Evolutionary conservation across 2,329 filamentous ascomycete species (phyloP).

Genomic region (Neonectria faginata): DNA sequence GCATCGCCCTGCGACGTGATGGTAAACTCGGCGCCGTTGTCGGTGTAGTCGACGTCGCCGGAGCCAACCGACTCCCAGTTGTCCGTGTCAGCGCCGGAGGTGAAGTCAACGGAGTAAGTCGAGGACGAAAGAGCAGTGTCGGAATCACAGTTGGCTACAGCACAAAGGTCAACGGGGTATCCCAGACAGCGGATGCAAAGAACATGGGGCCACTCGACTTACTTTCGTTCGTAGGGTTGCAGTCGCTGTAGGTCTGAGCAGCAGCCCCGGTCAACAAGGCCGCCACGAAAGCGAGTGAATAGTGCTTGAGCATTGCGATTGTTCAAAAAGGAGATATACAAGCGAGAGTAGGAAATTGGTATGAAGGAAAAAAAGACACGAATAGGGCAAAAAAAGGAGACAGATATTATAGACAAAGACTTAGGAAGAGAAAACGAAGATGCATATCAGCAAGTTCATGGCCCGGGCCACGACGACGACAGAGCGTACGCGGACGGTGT

Average conservation of each 20-base stretch:
- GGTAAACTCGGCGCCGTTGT: slow-evolving; percentile 52
- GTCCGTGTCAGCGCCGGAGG: slow-evolving; percentile 33
- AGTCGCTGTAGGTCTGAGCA: slow-evolving; percentile 27
- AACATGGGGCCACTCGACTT: slow-evolving; percentile 3
- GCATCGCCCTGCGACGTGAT: slow-evolving; percentile 69
- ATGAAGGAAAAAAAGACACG: background rate
- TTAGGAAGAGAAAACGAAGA: background rate
- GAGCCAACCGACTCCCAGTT: slow-evolving; percentile 36
- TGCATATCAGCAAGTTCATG: background rate
- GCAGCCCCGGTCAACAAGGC: slow-evolving; percentile 22
- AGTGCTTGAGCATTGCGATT: slow-evolving; percentile 18
- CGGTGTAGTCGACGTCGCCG: slow-evolving; percentile 37
- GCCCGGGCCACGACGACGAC: background rate
- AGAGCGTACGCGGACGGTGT: slow-evolving; percentile 14
- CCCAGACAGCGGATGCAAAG: background rate
- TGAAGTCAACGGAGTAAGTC: slow-evolving; percentile 39
- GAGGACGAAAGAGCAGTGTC: slow-evolving; percentile 34
- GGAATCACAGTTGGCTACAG: slow-evolving; percentile 27
- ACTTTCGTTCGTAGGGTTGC: slow-evolving; percentile 42
- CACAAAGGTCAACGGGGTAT: slow-evolving; percentile 1
- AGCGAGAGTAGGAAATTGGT: background rate
- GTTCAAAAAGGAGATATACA: background rate
- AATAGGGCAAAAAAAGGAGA: background rate
- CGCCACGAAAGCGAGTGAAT: slow-evolving; percentile 21
- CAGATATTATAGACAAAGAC: background rate